phyloP scores from a whole-genome alignment of 257 asterid species.

The Leptodermis oblonga region DNA sequence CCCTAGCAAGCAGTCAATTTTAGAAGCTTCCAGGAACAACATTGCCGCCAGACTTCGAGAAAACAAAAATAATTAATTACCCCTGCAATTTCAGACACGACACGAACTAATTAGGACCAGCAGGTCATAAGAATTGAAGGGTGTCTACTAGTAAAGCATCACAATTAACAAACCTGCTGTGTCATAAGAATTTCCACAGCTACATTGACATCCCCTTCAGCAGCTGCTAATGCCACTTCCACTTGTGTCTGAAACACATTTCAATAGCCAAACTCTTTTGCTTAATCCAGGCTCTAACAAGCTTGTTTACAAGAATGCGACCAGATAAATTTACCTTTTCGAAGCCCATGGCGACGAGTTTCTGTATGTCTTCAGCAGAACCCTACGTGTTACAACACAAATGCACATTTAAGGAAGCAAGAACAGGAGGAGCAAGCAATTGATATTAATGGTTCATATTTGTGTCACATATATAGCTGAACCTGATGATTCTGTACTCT shows the following conservation, averaged over 20 bases:
- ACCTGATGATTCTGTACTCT: constrained; percentile 57
- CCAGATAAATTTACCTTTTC: constrained; percentile 54
- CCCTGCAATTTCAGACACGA: constrained; percentile 5
- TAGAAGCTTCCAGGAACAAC: not conserved
- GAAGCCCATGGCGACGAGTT: constrained; percentile 94
- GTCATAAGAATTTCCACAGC: constrained; percentile 95
- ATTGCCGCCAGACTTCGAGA: not conserved
- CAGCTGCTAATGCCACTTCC: constrained; percentile 92
- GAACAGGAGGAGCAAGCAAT: constrained; percentile 2
- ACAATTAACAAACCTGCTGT: constrained; percentile 59
- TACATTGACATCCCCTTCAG: constrained; percentile 78
- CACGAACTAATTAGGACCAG: not conserved
- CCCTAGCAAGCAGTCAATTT: not conserved
- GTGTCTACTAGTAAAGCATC: not conserved
- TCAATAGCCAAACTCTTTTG: not conserved
- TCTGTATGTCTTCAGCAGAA: constrained; percentile 60
- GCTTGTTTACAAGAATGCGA: not conserved
- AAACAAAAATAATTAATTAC: not conserved
- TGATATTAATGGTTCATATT: not conserved
- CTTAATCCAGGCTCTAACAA: not conserved
- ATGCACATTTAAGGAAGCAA: constrained; percentile 11
- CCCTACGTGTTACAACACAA: constrained; percentile 36
- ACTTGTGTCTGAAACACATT: constrained; percentile 73
- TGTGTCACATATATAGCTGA: constrained; percentile 13
- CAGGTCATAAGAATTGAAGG: not conserved